Evolutionary conservation across 1,284 basidiomycete species (phyloP).

Genomic region (Anthracocystis walkeri): DNA sequence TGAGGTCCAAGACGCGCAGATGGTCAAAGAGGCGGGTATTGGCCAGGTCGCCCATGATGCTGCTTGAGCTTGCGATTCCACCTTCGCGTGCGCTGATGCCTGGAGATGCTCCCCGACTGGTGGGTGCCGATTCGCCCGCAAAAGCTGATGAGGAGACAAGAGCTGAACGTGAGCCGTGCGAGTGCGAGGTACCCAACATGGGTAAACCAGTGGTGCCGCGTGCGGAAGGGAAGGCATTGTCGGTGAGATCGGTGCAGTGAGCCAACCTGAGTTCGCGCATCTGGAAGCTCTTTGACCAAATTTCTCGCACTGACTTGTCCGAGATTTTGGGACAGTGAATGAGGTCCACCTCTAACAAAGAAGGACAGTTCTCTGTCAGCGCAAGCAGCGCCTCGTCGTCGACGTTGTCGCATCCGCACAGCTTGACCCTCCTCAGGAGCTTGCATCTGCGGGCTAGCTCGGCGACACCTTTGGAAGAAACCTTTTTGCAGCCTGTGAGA

Average conservation of each 20-base stretch:
- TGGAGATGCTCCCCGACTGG: constrained; percentile 51
- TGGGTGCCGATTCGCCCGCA: constrained; percentile 43
- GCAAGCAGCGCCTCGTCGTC: constrained; percentile 58
- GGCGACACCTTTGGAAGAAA: constrained; percentile 85
- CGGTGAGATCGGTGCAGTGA: constrained; percentile 82
- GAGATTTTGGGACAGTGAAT: constrained; percentile 84
- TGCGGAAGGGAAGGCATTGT: constrained; percentile 83
- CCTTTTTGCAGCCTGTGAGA: constrained; percentile 81
- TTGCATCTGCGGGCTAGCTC: constrained; percentile 82
- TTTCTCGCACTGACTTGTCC: constrained; percentile 81
- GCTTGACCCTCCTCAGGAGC: constrained; percentile 76
- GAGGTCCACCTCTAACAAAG: constrained; percentile 93
- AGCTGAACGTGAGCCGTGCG: constrained; percentile 19
- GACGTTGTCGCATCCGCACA: constrained; percentile 59
- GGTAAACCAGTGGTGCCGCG: constrained; percentile 37
- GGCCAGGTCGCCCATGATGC: constrained; percentile 40
- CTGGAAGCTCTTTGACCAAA: constrained; percentile 83
- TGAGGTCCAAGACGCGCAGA: constrained; percentile 73
- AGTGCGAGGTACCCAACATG: constrained; percentile 44
- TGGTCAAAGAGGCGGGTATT: constrained; percentile 60
- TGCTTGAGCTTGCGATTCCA: constrained; percentile 22
- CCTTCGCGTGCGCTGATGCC: constrained; percentile 15
- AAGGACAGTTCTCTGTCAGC: constrained; percentile 75
- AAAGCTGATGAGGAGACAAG: constrained; percentile 8
- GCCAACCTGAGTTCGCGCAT: constrained; percentile 92